Evolutionary conservation across 164 flowering plant species (phyloP), one percentile per base, ranked within the genome.

Genomic region (Macadamia integrifolia): DNA sequence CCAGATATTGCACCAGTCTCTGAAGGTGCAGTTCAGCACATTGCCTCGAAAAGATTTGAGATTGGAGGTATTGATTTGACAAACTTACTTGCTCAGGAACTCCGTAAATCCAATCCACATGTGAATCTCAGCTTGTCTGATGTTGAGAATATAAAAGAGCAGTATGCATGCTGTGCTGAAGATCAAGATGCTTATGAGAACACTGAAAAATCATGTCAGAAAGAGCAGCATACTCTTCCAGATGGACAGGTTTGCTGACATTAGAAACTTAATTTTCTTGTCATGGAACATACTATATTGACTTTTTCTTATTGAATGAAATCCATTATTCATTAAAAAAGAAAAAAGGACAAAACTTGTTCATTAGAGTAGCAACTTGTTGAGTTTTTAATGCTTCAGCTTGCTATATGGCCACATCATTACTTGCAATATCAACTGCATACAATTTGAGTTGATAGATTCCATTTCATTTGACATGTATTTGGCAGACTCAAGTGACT

Each of bases 1-100:
- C 69, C 87, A 95, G 99, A 95, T 89, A 91, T 95, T 79, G 99
- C 99, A 58, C 93, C 99, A 62, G 98, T 95, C 18, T 86, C 81
- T 79, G 99, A 95, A 89, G 99, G 99, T 72, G 99, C 99, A 48
- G 99, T 95, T 83, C 98, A 95, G 75, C 97, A 95, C 77, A 92
- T 95, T 82, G 98, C 98, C 40, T 95, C 97, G 7, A 89, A 87
- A 79, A 88, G 96, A 79, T 84, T 89, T 79, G 97, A 89, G 75
- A 79, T 92, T 62, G 99, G 99, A 48, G 98, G 99, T 65, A 61
- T 77, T 72, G 98, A 95, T 67, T 83, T 95, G 81, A 95, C 98
- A 28, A 86, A 85, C 52, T 81, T 95, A 71, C 83, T 95, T 65
- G 86, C 87, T 50, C 81, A 84, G 69, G 92, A 91, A 70, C 93